Base-by-base conservation (phyloP, 192 early-diverging fungal genomes). In the Jimgerdemannia lactiflua region DNA sequence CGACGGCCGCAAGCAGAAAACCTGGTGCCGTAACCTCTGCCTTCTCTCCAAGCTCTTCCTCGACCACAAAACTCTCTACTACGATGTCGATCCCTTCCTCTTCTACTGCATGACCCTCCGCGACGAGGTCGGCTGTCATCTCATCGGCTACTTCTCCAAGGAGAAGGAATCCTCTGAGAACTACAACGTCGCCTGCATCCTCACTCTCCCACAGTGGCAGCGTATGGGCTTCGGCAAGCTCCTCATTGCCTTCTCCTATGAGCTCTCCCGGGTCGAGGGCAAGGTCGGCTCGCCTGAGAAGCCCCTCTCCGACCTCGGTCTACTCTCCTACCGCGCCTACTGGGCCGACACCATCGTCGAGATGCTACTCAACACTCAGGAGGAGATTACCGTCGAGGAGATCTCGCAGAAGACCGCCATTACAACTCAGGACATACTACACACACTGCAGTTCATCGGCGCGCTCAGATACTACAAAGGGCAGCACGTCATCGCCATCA, bases 31-130 rank as follows among this genome's bases (percentile, higher is more conserved):
- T 41, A 99, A 99, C 78, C 85, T 99, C 19, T 98, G 96, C 79
- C 81, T 99, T 63, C 79, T 99, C 42, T 98, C 97, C 29, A 99
- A 99, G 73, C 85, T 96, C 67, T 98, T 99, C 79, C 83, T 99
- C 76, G 98, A 99, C 84, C 98, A 99, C 89, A 99, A 99, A 78
- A 98, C 97, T 14, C 86, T 99, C 17, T 98, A 95, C 79, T 99
- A 97, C 79, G 97, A 99, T 75, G 97, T 98, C 10, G 98, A 99
- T 70, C 97, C 97, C 4, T 99, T 99, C 80, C 72, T 98, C 75
- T 99, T 97, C 80, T 99, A 99, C 79, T 90, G 96, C 67, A 93
- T 99, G 92, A 96, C 96, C 3, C 80, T 89, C 77, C 88, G 89
- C 65, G 97, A 98, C 77, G 92, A 93, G 41, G 80, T 88, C 40